phyloP scores from a whole-genome alignment of 495 filamentous ascomycete genomes.

The Amphirosellinia nigrospora region DNA sequence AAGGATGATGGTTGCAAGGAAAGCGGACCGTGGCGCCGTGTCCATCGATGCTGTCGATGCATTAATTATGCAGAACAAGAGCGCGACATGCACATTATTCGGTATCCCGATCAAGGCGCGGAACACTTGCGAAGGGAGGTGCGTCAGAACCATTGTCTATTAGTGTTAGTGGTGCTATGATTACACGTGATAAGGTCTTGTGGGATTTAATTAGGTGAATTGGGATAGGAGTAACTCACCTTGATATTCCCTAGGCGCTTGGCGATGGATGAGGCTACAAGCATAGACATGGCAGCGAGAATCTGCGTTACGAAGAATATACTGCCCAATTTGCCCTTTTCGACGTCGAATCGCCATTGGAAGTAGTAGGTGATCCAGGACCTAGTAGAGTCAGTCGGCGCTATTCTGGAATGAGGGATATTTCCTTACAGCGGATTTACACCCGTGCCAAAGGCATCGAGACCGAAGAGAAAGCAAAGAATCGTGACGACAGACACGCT shows the following conservation, averaged over 20 bases:
- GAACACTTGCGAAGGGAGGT: slow-evolving; percentile 51
- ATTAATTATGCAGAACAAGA: slow-evolving; percentile 65
- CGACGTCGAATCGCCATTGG: slow-evolving; percentile 72
- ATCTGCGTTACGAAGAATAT: slow-evolving; percentile 64
- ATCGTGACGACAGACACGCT: slow-evolving; percentile 66
- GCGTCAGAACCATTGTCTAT: slow-evolving; percentile 56
- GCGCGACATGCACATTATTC: slow-evolving; percentile 53
- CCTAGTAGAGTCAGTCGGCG: slow-evolving; percentile 5
- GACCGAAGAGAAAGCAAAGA: slow-evolving; percentile 73
- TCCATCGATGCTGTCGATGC: slow-evolving; percentile 75
- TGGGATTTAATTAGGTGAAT: neutral
- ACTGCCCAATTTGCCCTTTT: slow-evolving; percentile 69
- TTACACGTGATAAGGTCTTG: neutral
- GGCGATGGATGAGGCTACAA: slow-evolving; percentile 75
- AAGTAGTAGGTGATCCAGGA: slow-evolving; percentile 82
- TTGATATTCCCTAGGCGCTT: slow-evolving; percentile 79
- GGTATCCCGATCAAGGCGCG: slow-evolving; percentile 48
- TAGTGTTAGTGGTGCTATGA: slow-evolving; percentile 2
- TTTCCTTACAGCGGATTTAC: slow-evolving; percentile 62
- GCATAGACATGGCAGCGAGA: slow-evolving; percentile 43
- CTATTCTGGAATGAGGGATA: neutral
- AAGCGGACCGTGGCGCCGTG: slow-evolving; percentile 79
- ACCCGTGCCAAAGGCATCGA: slow-evolving; percentile 80
- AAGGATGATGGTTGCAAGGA: slow-evolving; percentile 75
- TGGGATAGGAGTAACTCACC: slow-evolving; percentile 23